Conservation (phyloP, 108 stramenopile species). For the Pseudonitzschia pungens region DNA sequence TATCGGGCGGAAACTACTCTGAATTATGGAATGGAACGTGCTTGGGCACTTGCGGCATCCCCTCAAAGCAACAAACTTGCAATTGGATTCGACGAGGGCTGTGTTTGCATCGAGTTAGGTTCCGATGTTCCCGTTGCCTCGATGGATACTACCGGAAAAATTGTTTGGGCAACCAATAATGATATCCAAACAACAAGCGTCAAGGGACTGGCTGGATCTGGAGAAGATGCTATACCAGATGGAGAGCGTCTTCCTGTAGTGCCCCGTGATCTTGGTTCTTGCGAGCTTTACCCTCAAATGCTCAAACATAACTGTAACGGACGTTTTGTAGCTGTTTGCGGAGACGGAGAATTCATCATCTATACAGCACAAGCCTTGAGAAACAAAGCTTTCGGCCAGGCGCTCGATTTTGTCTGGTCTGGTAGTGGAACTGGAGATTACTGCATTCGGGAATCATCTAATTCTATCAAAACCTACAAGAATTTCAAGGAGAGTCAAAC, state of each 20-base stretch:
- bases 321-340: constrained; percentile 95
- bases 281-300: constrained; percentile 94
- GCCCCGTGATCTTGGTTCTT: constrained; percentile 91
- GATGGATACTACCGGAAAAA: constrained; percentile 95
- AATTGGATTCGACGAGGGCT: constrained; percentile 99
- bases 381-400: constrained; percentile 98
- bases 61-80: constrained; percentile 94
- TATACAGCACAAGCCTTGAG: constrained; percentile 97
- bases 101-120: constrained; percentile 97
- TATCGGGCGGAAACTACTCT: constrained; percentile 98
- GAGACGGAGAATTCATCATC: constrained; percentile 99
- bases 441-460: constrained; percentile 93
- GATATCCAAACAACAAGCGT: constrained; percentile 94
- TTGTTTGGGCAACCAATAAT: constrained; percentile 97
- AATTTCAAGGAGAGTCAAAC: constrained; percentile 90
- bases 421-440: constrained; percentile 96
- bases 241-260: constrained; percentile 84
- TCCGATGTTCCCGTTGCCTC: constrained; percentile 97
- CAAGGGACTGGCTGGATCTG: constrained; percentile 80
- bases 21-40: constrained; percentile 99
- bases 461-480: constrained; percentile 92
- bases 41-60: constrained; percentile 95
- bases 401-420: constrained; percentile 98
- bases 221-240: constrained; percentile 79
- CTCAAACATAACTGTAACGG: constrained; percentile 99